Base-by-base conservation (phyloP, 2,329 filamentous ascomycete genomes). In the Epicoccum nigrum region DNA sequence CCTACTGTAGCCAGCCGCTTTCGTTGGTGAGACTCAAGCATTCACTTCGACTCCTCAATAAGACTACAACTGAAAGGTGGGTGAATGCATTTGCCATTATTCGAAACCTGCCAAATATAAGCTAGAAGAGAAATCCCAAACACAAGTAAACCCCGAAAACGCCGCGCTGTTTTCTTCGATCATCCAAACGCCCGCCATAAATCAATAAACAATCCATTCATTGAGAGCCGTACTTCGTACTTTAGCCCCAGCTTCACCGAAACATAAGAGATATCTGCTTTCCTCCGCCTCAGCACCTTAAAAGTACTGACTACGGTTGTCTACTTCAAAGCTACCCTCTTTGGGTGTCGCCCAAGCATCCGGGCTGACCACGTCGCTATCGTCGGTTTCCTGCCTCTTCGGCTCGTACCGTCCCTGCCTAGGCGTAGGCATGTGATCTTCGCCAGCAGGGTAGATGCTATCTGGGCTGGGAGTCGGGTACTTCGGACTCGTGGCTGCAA, bases 321-420 rank as follows among this genome's bases (percentile, higher is more conserved):
- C 23, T 38, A 17, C 45, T 8, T 40, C 49, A 34, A 52, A 47
- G 13, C 32, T 9, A 46, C 60, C 54, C 72, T 82, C 57, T 71
- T 66, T 70, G 1, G 70, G 70, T 52, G 70, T 73, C 4, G 65
- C 66, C 68, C 68, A 73, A 2, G 59, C 62, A 17, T 73, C 70
- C 2, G 67, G 68, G 42, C 65, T 70, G 7, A 55, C 50, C 1
- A 64, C 63, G 13, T 69, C 65, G n/a, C 51, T 53, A 25, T 52
- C 49, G 3, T 47, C 43, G 0, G 49, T 47, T 0, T 20, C 49
- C 23, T 52, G 49, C 16, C 43, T 38, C 1, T 27, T 4, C 6
- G 34, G 52, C 21, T 41, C 46, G 13, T 55, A 44, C 19, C 45
- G 15, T 13, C 50, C 56, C 11, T 67, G 65, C 4, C 65, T 51